A percentile compares a stretch with the other conserved stretches of the same genome.
These are phyloP conservation scores for Amphicarpaea edgeworthii DNA, from an alignment of 306 rosid species.

Conservation along the genomic window DNA sequence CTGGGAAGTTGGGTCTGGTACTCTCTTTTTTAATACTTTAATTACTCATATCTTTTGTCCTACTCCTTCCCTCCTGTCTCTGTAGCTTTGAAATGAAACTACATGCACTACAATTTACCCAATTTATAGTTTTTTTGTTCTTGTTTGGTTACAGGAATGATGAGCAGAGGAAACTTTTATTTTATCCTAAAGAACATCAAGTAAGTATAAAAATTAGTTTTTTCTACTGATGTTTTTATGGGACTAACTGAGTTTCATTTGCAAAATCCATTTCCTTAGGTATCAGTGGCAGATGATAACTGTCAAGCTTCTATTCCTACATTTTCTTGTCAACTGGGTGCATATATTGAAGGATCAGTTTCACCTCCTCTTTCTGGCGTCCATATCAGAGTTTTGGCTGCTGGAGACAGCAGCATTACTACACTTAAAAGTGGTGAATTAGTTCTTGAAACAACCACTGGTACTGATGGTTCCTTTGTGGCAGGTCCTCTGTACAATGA, in stretches of 20 bases:
- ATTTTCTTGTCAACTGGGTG: conserved; percentile 80
- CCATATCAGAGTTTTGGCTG: conserved; percentile 74
- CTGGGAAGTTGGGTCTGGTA: neutral
- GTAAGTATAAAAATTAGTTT: conserved; percentile 61
- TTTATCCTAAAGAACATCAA: conserved; percentile 80
- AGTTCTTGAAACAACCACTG: conserved; percentile 83
- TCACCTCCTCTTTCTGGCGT: conserved; percentile 87
- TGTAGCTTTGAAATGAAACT: conserved; percentile 22
- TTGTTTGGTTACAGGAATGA: conserved; percentile 62
- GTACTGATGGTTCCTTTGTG: conserved; percentile 71
- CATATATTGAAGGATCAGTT: conserved; percentile 86
- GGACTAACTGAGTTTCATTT: conserved; percentile 41
- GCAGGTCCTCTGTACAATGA: conserved; percentile 95
- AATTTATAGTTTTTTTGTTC: conserved; percentile 45
- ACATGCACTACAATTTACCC: conserved; percentile 33
- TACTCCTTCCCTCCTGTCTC: conserved; percentile 9
- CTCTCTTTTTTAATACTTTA: neutral
- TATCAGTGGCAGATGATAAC: conserved; percentile 69
- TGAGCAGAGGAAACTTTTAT: conserved; percentile 72
- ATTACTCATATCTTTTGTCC: conserved; percentile 15
- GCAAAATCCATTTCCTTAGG: conserved; percentile 55
- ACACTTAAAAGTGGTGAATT: conserved; percentile 72
- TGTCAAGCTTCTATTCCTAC: conserved; percentile 82
- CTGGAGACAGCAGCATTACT: conserved; percentile 74
- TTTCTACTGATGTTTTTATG: conserved; percentile 15